phyloP scores from a whole-genome alignment of 1,139 yeast genomes.

The Eremothecium gossypii region DNA sequence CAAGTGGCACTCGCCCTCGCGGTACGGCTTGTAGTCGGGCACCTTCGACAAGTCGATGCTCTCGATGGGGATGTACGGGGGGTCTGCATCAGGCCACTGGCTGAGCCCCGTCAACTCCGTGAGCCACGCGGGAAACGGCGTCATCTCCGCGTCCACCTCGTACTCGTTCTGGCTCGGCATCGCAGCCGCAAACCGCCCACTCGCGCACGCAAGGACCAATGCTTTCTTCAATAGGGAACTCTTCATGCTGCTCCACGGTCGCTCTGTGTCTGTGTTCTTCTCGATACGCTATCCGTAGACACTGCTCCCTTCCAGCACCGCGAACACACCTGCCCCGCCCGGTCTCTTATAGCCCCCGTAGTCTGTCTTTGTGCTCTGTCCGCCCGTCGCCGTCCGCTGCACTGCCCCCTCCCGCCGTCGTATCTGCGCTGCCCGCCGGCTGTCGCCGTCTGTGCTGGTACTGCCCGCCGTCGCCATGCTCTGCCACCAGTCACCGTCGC shows the following conservation, averaged over 20 bases:
- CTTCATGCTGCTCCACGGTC: background rate
- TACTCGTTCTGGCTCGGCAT: background rate
- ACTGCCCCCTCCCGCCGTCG: too few species aligned
- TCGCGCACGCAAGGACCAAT: background rate
- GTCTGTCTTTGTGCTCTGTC: too few species aligned
- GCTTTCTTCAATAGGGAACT: background rate
- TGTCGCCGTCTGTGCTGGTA: background rate
- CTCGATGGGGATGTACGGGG: slow-evolving; percentile 78
- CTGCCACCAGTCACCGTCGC: background rate
- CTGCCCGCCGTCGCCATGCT: background rate
- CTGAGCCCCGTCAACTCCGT: slow-evolving; percentile 58
- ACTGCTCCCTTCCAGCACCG: background rate
- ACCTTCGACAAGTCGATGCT: slow-evolving; percentile 50
- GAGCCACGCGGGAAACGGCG: slow-evolving; percentile 75
- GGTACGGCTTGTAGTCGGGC: slow-evolving; percentile 42
- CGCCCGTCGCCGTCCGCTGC: too few species aligned
- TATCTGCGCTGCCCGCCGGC: background rate
- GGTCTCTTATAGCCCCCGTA: too few species aligned
- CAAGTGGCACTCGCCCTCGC: slow-evolving; percentile 50
- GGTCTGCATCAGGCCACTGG: slow-evolving; percentile 78
- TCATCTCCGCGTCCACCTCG: slow-evolving; percentile 8
- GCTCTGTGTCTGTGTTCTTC: background rate
- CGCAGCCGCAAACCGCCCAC: background rate
- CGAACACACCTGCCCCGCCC: background rate
- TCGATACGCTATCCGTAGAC: background rate